phyloP scores from a whole-genome alignment of 805 yeast genomes.

The Suhomyces xylopsoci region DNA sequence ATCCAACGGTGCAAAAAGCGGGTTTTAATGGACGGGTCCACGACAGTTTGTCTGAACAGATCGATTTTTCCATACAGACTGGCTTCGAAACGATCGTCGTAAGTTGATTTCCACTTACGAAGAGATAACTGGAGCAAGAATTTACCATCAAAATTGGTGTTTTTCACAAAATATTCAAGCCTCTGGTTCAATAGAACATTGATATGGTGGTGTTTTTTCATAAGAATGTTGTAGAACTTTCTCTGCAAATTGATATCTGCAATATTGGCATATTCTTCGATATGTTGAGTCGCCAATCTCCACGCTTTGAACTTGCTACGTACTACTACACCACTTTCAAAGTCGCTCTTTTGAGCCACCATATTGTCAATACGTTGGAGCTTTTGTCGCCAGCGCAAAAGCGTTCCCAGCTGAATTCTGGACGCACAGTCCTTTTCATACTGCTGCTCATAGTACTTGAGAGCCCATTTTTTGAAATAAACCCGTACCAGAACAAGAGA shows the following conservation, averaged over 20 bases:
- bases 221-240: constrained; percentile 14
- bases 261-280: constrained; percentile 5
- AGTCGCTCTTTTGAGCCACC: neutral
- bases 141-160: constrained; percentile 1
- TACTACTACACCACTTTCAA: neutral
- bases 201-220: neutral
- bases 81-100: constrained; percentile 19
- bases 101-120: constrained; percentile 22
- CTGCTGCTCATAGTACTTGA: neutral
- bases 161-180: neutral
- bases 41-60: constrained; percentile 13
- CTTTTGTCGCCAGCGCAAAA: neutral
- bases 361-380: neutral
- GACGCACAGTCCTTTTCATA: neutral
- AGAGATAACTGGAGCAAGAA: constrained; percentile 6
- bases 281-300: constrained; percentile 4
- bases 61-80: constrained; percentile 15
- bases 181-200: neutral
- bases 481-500: neutral
- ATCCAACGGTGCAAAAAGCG: constrained; percentile 21
- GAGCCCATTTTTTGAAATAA: neutral
- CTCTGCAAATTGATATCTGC: constrained; percentile 21
- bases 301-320: neutral
- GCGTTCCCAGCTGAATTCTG: neutral
- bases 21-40: constrained; percentile 11